A percentile compares a stretch with the other conserved stretches of the same genome.
Evolutionary conservation across 352 stramenopile species (phyloP).

Genomic region (Phytophthora ohioensis): DNA sequence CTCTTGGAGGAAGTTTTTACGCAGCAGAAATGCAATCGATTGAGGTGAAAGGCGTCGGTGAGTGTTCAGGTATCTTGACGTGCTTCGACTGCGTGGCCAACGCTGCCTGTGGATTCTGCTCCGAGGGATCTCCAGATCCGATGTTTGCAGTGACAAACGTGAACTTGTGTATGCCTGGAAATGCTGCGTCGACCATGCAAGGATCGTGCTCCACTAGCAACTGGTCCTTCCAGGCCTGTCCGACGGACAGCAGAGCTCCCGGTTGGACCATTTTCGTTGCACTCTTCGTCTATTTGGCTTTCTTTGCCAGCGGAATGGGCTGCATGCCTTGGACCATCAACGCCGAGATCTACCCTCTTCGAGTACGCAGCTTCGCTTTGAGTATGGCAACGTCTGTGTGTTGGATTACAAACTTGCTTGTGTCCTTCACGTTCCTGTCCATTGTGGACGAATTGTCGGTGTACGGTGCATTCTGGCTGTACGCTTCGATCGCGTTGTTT

Average conservation of each 20-base stretch:
- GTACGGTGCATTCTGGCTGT: constrained; percentile 92
- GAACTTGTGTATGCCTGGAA: constrained; percentile 43
- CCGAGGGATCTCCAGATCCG: constrained; percentile 22
- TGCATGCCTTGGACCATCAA: constrained; percentile 96
- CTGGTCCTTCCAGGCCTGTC: constrained; percentile 64
- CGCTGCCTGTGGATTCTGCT: constrained; percentile 50
- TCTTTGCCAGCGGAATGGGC: constrained; percentile 85
- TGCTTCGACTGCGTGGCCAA: constrained; percentile 81
- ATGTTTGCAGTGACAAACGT: constrained; percentile 15
- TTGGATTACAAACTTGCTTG: constrained; percentile 93
- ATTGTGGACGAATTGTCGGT: constrained; percentile 69
- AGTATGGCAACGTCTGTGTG: constrained; percentile 93
- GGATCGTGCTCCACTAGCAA: constrained; percentile 30
- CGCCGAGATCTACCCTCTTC: constrained; percentile 94
- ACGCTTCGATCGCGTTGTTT: constrained; percentile 75
- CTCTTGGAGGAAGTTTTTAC: constrained; percentile 33
- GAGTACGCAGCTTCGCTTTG: constrained; percentile 91
- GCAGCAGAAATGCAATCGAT: constrained; percentile 21
- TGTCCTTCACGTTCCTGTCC: constrained; percentile 95
- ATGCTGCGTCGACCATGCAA: constrained; percentile 9
- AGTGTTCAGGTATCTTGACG: constrained; percentile 49
- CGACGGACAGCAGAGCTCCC: constrained; percentile 43
- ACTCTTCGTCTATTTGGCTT: constrained; percentile 82
- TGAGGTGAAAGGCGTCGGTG: constrained; percentile 28
- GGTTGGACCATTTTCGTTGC: constrained; percentile 65